These are phyloP conservation scores for Smittium mucronatum DNA, from an alignment of 371 early-diverging fungal species.

Conservation along the genomic window DNA sequence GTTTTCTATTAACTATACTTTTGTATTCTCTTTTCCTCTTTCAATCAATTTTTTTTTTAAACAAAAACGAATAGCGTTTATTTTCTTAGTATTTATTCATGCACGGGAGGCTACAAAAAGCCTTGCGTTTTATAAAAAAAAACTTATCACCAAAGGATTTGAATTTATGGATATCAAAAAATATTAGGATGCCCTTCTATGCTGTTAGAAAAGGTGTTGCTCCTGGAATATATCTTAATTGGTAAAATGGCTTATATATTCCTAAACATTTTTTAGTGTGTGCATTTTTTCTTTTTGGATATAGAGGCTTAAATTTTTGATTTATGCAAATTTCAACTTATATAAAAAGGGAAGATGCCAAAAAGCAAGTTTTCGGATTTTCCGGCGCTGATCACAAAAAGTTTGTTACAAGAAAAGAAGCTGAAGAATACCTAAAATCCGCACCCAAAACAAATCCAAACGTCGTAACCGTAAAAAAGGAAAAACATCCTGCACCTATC, in stretches of 20 bases:
- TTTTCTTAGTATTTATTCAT: too few species aligned
- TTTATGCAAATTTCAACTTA: too few species aligned
- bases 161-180: too few species aligned
- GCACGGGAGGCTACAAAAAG: too few species aligned
- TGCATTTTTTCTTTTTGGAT: too few species aligned
- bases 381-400: constrained; percentile 5
- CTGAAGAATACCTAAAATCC: not conserved
- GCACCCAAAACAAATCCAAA: not conserved
- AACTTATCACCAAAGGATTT: too few species aligned
- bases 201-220: not conserved
- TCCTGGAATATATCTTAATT: constrained; percentile 3
- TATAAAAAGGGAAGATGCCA: not conserved
- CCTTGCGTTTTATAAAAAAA: too few species aligned
- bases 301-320: too few species aligned
- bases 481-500: not conserved
- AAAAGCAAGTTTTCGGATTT: constrained; percentile 4
- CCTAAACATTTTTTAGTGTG: not conserved
- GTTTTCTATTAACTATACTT: too few species aligned
- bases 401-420: not conserved
- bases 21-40: too few species aligned
- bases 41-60: too few species aligned
- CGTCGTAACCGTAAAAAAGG: not conserved
- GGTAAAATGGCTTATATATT: not conserved
- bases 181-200: constrained; percentile 3
- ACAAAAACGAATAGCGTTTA: too few species aligned